These are phyloP conservation scores for Delphinella strobiligena DNA, from an alignment of 2,329 filamentous ascomycete genomes.

Conservation along the genomic window DNA sequence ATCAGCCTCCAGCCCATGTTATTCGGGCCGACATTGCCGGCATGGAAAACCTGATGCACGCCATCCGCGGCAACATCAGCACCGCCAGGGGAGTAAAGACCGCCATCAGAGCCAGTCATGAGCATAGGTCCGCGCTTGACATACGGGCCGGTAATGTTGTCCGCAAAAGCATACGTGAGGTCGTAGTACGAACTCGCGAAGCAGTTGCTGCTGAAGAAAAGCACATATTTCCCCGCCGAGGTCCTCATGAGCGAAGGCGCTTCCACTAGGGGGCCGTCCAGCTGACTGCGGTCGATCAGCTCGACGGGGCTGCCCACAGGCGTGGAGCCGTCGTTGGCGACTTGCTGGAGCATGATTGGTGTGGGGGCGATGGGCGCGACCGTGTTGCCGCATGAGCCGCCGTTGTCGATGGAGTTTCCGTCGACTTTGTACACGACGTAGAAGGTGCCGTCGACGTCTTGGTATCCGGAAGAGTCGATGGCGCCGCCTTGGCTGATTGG, in stretches of 20 bases:
- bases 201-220: slow-evolving; percentile 22
- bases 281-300: slow-evolving; percentile 14
- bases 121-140: slow-evolving; percentile 11
- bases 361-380: slow-evolving; percentile 12
- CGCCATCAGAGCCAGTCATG: slow-evolving; percentile 8
- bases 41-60: slow-evolving; percentile 14
- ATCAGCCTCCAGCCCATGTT: slow-evolving; percentile 6
- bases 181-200: slow-evolving; percentile 18
- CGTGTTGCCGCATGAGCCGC: slow-evolving; percentile 15
- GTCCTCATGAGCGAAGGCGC: slow-evolving; percentile 16
- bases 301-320: slow-evolving; percentile 13
- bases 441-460: slow-evolving; percentile 13
- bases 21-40: slow-evolving; percentile 8
- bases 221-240: slow-evolving; percentile 17
- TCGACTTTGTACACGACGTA: slow-evolving; percentile 20
- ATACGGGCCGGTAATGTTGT: slow-evolving; percentile 10
- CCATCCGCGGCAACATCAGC: slow-evolving; percentile 12
- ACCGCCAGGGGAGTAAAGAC: slow-evolving; percentile 13
- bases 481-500: slow-evolving; percentile 17
- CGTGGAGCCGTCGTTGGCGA: slow-evolving; percentile 15
- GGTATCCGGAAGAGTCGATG: slow-evolving; percentile 17
- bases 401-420: slow-evolving; percentile 16
- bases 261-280: slow-evolving; percentile 18
- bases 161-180: slow-evolving; percentile 14
- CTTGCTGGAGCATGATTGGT: slow-evolving; percentile 17